phyloP scores from a whole-genome alignment of 257 asterid genomes.

The Eustoma russellianum region DNA sequence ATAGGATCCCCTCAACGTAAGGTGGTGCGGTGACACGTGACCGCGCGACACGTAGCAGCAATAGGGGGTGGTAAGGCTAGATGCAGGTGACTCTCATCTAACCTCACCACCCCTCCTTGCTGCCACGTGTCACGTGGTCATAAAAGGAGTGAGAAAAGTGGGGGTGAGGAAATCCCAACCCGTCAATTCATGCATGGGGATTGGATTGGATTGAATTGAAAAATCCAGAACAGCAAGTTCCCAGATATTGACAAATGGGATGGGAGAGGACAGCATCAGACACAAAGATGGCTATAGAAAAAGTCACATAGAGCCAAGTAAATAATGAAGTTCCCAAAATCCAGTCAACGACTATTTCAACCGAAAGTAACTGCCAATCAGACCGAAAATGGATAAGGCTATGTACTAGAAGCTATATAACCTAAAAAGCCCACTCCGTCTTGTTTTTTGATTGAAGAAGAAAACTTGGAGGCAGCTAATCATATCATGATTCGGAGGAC shows the following conservation, averaged over 20 bases:
- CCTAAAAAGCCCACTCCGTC: background rate
- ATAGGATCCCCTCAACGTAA: conserved; percentile 3
- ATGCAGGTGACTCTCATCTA: too few species aligned
- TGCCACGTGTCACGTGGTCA: too few species aligned
- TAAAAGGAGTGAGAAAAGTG: too few species aligned
- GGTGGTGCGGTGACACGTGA: too few species aligned
- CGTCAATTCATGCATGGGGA: conserved; percentile 7
- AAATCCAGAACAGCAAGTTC: background rate
- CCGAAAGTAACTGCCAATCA: conserved; percentile 35
- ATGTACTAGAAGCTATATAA: conserved; percentile 5
- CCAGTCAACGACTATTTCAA: conserved; percentile 17
- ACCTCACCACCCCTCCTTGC: too few species aligned
- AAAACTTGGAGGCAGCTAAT: background rate
- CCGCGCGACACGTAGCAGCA: too few species aligned
- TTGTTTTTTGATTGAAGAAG: background rate
- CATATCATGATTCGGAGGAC: background rate
- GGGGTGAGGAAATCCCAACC: background rate
- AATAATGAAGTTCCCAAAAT: conserved; percentile 2
- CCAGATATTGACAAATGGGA: background rate
- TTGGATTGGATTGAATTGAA: conserved; percentile 5
- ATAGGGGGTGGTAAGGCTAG: too few species aligned
- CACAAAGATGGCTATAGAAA: background rate
- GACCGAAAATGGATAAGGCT: background rate
- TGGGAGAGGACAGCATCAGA: background rate
- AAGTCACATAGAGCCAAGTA: conserved; percentile 1